Conservation (phyloP, 2,329 filamentous ascomycete species). For the Xylariaceae sp. region DNA sequence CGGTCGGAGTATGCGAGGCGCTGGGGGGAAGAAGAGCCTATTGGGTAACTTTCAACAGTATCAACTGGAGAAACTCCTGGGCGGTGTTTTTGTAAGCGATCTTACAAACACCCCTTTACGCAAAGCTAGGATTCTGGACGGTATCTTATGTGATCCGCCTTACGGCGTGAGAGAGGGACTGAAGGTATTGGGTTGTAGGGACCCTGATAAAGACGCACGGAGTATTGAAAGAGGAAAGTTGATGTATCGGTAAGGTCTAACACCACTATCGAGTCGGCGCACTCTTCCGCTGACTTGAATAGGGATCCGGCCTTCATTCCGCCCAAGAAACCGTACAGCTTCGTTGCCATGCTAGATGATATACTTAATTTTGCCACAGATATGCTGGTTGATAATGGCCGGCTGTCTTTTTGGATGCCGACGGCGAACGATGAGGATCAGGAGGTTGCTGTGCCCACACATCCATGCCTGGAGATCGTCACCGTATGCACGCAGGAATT, state of each 20-base stretch:
- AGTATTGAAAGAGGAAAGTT: constrained; percentile 65
- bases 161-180: constrained; percentile 93
- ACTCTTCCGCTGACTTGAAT: constrained; percentile 8
- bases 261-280: background rate
- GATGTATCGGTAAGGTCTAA: constrained; percentile 59
- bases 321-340: constrained; percentile 89
- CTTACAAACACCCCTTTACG: constrained; percentile 80
- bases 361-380: constrained; percentile 77
- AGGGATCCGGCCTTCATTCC: constrained; percentile 41
- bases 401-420: constrained; percentile 96
- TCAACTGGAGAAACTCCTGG: constrained; percentile 57
- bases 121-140: constrained; percentile 58
- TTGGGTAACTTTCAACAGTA: constrained; percentile 83
- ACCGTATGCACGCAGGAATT: constrained; percentile 81
- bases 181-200: constrained; percentile 75
- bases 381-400: constrained; percentile 72
- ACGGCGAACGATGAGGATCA: constrained; percentile 76
- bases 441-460: constrained; percentile 70
- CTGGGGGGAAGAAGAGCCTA: constrained; percentile 49
- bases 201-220: constrained; percentile 56
- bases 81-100: constrained; percentile 81
- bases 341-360: constrained; percentile 83
- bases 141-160: constrained; percentile 91
- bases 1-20: constrained; percentile 78
- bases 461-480: constrained; percentile 70